A percentile compares a stretch with the other conserved stretches of the same genome.
phyloP scores from a whole-genome alignment of 306 rosid genomes.

The Oxytropis ochrocephala region DNA sequence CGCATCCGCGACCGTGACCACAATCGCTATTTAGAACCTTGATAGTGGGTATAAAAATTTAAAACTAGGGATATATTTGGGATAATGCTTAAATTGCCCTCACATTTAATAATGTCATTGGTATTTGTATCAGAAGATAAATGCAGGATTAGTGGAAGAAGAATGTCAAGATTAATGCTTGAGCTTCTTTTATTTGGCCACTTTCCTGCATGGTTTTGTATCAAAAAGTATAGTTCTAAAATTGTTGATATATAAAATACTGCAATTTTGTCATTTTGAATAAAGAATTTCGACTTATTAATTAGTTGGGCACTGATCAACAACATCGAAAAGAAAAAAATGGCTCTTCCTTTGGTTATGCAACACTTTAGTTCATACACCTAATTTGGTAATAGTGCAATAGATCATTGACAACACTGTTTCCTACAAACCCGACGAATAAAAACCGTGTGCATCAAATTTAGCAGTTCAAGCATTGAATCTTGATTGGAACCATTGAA shows the following conservation, averaged over 20 bases:
- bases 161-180: too few relatives aligned
- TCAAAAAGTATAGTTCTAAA: too few relatives aligned
- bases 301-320: not conserved
- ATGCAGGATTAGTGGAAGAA: too few relatives aligned
- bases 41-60: too few relatives aligned
- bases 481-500: constrained; percentile 56
- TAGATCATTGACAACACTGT: not conserved
- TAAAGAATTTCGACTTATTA: not conserved
- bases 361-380: not conserved
- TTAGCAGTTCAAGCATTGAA: constrained; percentile 44
- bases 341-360: not conserved
- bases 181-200: too few relatives aligned
- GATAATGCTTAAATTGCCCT: too few relatives aligned
- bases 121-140: too few relatives aligned
- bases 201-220: too few relatives aligned
- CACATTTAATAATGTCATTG: too few relatives aligned
- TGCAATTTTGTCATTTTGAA: not conserved
- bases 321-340: not conserved
- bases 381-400: not conserved
- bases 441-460: not conserved
- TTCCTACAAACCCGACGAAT: not conserved
- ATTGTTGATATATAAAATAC: not conserved
- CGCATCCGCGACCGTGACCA: too few relatives aligned
- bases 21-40: too few relatives aligned
- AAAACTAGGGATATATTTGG: too few relatives aligned